Percentiles rank a stretch among this genome's conserved stretches.
These are phyloP conservation scores for Striga asiatica DNA, from an alignment of 257 asterid species.

Conservation along the genomic window DNA sequence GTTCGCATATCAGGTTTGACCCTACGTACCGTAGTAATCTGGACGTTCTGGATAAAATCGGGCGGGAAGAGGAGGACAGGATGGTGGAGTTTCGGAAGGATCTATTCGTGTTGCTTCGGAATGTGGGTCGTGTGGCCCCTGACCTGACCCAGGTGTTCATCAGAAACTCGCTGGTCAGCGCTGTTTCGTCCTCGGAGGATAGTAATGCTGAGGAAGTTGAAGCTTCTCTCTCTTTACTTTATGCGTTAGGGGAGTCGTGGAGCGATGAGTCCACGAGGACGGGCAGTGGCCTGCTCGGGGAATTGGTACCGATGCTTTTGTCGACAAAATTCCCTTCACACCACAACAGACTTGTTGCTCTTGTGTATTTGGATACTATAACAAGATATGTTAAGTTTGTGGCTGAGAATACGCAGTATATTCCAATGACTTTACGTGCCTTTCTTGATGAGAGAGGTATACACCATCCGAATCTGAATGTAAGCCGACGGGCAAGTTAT, in stretches of 20 bases:
- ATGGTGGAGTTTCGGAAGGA: slow-evolving; percentile 90
- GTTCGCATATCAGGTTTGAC: slow-evolving; percentile 51
- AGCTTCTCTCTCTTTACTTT: slow-evolving; percentile 83
- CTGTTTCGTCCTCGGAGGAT: slow-evolving; percentile 55
- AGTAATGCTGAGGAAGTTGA: slow-evolving; percentile 84
- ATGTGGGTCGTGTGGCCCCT: slow-evolving; percentile 82
- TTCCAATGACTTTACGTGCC: slow-evolving; percentile 61
- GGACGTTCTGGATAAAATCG: slow-evolving; percentile 67
- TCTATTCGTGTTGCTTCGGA: slow-evolving; percentile 60
- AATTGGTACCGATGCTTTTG: slow-evolving; percentile 69
- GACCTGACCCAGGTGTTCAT: slow-evolving; percentile 70
- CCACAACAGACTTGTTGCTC: slow-evolving; percentile 83
- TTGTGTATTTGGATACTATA: slow-evolving; percentile 76
- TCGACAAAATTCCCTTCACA: slow-evolving; percentile 86
- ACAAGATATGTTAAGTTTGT: slow-evolving; percentile 75
- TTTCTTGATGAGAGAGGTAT: slow-evolving; percentile 96
- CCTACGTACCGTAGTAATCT: slow-evolving; percentile 59
- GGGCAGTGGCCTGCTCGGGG: slow-evolving; percentile 61
- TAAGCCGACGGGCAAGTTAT: slow-evolving; percentile 81
- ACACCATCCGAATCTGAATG: slow-evolving; percentile 73
- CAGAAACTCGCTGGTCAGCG: slow-evolving; percentile 52
- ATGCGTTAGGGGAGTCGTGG: slow-evolving; percentile 80
- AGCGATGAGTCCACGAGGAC: slow-evolving; percentile 55
- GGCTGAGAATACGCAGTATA: slow-evolving; percentile 63
- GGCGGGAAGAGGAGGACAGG: slow-evolving; percentile 84